phyloP scores from a whole-genome alignment of 441 rosid species.

The Pelargonium australe region DNA sequence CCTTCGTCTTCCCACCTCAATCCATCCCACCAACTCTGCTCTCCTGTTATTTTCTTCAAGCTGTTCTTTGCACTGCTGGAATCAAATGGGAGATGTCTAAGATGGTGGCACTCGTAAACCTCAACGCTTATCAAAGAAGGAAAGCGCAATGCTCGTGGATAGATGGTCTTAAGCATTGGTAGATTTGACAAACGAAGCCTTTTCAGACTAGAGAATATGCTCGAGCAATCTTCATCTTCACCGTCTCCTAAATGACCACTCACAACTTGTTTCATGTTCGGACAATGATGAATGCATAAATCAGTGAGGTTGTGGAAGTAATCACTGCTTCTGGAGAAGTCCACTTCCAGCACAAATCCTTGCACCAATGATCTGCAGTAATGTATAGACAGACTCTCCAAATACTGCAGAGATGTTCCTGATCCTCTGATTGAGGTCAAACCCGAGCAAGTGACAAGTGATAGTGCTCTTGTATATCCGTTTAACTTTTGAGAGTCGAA shows the following conservation, averaged over 20 bases:
- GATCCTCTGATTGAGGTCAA: neutral
- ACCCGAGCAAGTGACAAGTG: neutral
- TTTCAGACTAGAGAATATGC: neutral
- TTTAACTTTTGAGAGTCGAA: neutral
- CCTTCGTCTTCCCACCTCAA: neutral
- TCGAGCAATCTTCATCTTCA: neutral
- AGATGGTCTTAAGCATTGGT: neutral
- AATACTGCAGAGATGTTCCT: constrained; percentile 1
- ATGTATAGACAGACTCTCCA: constrained; percentile 12
- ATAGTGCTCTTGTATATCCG: neutral
- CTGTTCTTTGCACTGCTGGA: neutral
- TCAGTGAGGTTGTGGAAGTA: constrained; percentile 5
- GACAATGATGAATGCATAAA: constrained; percentile 2
- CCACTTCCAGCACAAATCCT: neutral
- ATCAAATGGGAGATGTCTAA: neutral
- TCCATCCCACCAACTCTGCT: constrained; percentile 3
- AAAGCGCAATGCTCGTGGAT: neutral
- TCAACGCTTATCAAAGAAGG: neutral
- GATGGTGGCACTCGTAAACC: neutral
- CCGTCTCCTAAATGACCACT: neutral
- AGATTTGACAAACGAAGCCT: neutral
- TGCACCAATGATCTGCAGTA: constrained; percentile 4
- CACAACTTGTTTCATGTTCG: neutral
- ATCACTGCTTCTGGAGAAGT: neutral
- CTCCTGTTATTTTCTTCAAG: neutral